Base-by-base conservation (phyloP, 2,329 filamentous ascomycete genomes). In the Aspergillus novoparasiticus region DNA sequence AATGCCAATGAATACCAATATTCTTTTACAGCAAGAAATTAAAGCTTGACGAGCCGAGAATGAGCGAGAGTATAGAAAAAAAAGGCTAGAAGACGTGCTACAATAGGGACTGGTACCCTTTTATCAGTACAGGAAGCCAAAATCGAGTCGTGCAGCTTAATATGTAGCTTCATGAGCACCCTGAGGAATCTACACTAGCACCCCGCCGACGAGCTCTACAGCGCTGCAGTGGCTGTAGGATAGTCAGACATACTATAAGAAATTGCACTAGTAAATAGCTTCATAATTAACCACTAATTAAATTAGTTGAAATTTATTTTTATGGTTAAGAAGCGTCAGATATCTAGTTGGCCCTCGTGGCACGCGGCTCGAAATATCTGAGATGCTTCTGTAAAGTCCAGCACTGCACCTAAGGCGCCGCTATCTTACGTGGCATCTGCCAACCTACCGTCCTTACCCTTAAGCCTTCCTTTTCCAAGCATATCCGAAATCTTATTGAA, bases 181-280 rank as follows among this genome's bases (percentile, higher is more conserved):
- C 30, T 56, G 53, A 19, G 53, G 8, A n/a, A 6, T 32, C 53
- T 56, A 56, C 30, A 36, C 28, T 32, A 6, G 16, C 41, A 21
- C 48, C 50, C 56, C 50, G 39, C n/a, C 50, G 16, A 43, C 58
- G 50, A 60, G 58, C 50, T 60, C 58, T 36, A 16, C 36, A 28
- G 56, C 50, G 23, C 50, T 56, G 58, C 26, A 55, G 58, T 60
- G 58, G 58, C 48, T 50, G 30, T 50, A n/a, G 58, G 36, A 54
- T 34, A 46, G 41, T 61, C 26, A 5, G 53, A 50, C 41, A 61
- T 61, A 61, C 45, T 28, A 57, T 53, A 28, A 9, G 43, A 51
- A 28, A 57, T 21, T 57, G 32, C 43, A 41, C 59, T 55, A 60
- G 19, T 53, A 61, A 50, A 57, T 53, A 58, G 36, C 59, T 57